phyloP scores from a whole-genome alignment of 257 asterid species.

The Solanum ossicruentum region DNA sequence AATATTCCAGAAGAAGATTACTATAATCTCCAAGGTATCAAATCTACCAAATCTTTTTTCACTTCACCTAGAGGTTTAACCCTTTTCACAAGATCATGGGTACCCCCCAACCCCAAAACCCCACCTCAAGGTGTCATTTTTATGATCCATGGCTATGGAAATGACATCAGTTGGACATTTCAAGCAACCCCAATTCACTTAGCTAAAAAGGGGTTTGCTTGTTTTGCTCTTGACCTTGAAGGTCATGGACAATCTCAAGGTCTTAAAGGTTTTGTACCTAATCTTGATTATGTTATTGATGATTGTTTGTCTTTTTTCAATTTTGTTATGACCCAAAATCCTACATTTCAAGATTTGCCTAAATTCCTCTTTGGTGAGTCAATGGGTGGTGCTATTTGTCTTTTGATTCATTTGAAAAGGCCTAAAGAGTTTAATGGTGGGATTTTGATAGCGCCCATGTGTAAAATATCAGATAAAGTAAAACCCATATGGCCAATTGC shows the following conservation, averaged over 20 bases:
- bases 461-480: slow-evolving; percentile 68
- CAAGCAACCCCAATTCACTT: slow-evolving; percentile 77
- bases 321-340: slow-evolving; percentile 20
- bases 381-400: slow-evolving; percentile 84
- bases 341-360: slow-evolving; percentile 13
- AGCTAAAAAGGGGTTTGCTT: slow-evolving; percentile 65
- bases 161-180: slow-evolving; percentile 87
- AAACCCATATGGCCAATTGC: slow-evolving; percentile 80
- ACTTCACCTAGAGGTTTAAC: slow-evolving; percentile 51
- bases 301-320: slow-evolving; percentile 44
- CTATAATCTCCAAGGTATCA: slow-evolving; percentile 38
- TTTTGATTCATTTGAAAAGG: slow-evolving; percentile 42
- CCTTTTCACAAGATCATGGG: slow-evolving; percentile 77
- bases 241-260: slow-evolving; percentile 93
- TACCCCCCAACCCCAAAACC: slow-evolving; percentile 26
- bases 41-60: slow-evolving; percentile 44
- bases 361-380: slow-evolving; percentile 57
- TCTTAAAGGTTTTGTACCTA: slow-evolving; percentile 66
- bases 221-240: slow-evolving; percentile 78
- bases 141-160: slow-evolving; percentile 90
- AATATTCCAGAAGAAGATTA: slow-evolving; percentile 52
- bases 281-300: slow-evolving; percentile 44
- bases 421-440: slow-evolving; percentile 45
- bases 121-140: slow-evolving; percentile 62
- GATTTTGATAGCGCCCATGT: slow-evolving; percentile 73